Evolutionary conservation across 805 yeast species (phyloP), one percentile per base, ranked within the genome.

Genomic region (Phaffomyces thermotolerans): DNA sequence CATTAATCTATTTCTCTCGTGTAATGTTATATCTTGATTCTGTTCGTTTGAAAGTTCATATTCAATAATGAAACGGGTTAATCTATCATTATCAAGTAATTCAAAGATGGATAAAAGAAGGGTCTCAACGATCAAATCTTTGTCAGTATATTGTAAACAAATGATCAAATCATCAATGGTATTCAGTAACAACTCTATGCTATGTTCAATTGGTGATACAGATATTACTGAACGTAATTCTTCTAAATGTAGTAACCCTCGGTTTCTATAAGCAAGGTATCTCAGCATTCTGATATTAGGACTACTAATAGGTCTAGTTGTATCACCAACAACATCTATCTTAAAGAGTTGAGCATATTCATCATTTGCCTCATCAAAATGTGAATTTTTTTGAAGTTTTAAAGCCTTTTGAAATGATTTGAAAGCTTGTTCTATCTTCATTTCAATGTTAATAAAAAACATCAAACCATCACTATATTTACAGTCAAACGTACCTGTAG

Each of bases 201-300:
- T 27, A 23, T 45, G 37, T 24, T 37, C 48, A n/a, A 45, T 23
- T 8, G 43, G 35, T 9, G 45, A 23, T 4, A 36, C 30, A 1
- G 49, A 34, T 48, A 57, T 39, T 41, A 48, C 42, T 46, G 57
- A 27, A 9, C 40, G 41, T 5, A 67, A 48, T 35, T 64, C 68
- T 6, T 62, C 60, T 32, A 84, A 71, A 47, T 79, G 74, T 29
- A 87, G 70, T 52, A 87, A 72, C 0, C 95, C 96, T 45, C 95
- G 67, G 57, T 91, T 93, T 51, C 96, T 73, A 57, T 79, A 79
- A 1, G 84, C 82, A 52, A 93, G 67, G 56, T 85, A 89, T 41
- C 95, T 73, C 30, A 93, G 67, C 10, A 80, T 74, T 51, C 82
- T 79, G 22, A 90, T 74, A 2, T 84, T 78, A 1, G 95, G 91